A percentile compares a stretch with the other conserved stretches of the same genome.
Conservation (phyloP, 78 protist genomes). For the Isochrysis galbana region DNA sequence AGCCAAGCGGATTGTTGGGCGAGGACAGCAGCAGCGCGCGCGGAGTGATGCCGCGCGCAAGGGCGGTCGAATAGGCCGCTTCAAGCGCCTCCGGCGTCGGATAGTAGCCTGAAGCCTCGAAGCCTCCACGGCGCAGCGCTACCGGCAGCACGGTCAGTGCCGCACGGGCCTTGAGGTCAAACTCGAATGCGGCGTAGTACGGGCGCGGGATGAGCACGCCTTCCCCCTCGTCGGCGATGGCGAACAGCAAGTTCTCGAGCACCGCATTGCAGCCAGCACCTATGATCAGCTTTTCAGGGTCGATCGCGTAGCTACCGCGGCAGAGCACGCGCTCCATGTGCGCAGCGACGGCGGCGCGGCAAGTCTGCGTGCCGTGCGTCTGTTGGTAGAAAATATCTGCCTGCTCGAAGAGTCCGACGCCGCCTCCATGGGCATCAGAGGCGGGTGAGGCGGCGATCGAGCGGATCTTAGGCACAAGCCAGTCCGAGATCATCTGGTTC, state of each 20-base stretch:
- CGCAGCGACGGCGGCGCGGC: neutral
- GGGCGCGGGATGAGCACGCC: neutral
- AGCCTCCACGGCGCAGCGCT: neutral
- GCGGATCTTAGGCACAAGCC: neutral
- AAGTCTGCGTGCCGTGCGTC: neutral
- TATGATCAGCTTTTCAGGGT: neutral
- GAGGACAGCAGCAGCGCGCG: neutral
- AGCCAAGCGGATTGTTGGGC: neutral
- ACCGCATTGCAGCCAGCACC: neutral
- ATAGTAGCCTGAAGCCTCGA: neutral
- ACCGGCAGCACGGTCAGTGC: neutral
- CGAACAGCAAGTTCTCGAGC: neutral
- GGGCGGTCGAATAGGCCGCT: neutral
- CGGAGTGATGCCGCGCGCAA: neutral
- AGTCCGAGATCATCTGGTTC: neutral
- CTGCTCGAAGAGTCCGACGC: neutral
- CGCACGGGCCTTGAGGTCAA: neutral
- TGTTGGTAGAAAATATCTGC: neutral
- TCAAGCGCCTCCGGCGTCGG: neutral
- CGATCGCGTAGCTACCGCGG: neutral
- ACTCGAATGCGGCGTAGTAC: conserved; percentile 3
- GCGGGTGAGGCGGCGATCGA: neutral
- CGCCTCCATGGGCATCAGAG: neutral
- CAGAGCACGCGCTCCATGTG: neutral
- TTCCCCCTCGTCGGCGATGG: neutral